Percentiles rank a stretch among this genome's conserved stretches.
phyloP scores from a whole-genome alignment of 106 monocot species.

The Acanthochlamys bracteata region DNA sequence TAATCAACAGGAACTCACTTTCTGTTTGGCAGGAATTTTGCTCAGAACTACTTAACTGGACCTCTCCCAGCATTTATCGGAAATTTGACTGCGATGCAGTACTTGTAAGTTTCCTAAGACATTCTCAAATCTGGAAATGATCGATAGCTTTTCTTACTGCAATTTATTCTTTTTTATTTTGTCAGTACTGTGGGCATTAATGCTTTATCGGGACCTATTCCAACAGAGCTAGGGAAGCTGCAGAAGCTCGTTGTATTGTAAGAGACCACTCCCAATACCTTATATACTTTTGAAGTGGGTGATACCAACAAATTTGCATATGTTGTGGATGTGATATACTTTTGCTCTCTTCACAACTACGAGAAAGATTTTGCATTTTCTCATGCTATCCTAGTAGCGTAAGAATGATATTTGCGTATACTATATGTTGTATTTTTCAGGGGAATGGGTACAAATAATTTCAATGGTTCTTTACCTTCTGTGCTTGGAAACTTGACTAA shows the following conservation, averaged over 20 bases:
- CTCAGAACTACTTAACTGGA: slow-evolving; percentile 30
- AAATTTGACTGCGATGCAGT: slow-evolving; percentile 22
- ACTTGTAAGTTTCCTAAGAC: slow-evolving; percentile 19
- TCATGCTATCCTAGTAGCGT: background rate
- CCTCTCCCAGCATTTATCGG: slow-evolving; percentile 35
- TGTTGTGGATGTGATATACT: background rate
- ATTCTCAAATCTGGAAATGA: background rate
- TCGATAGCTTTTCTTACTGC: background rate
- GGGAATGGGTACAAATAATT: slow-evolving; percentile 21
- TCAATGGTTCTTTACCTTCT: slow-evolving; percentile 25
- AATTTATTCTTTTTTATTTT: background rate
- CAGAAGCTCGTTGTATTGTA: slow-evolving; percentile 19
- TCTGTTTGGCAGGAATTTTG: slow-evolving; percentile 19
- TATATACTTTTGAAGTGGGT: background rate
- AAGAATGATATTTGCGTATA: background rate
- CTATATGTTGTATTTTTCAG: slow-evolving; percentile 9
- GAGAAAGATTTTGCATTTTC: too few species aligned
- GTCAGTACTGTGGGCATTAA: slow-evolving; percentile 18
- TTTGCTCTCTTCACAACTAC: too few species aligned
- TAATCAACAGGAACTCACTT: background rate
- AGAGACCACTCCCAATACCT: background rate
- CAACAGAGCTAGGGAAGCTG: slow-evolving; percentile 40
- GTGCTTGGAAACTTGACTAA: slow-evolving; percentile 29
- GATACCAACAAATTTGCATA: background rate
- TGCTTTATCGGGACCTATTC: slow-evolving; percentile 33